Evolutionary conservation across 345 rosid genomes (phyloP).

Genomic region (Garcia nutans): DNA sequence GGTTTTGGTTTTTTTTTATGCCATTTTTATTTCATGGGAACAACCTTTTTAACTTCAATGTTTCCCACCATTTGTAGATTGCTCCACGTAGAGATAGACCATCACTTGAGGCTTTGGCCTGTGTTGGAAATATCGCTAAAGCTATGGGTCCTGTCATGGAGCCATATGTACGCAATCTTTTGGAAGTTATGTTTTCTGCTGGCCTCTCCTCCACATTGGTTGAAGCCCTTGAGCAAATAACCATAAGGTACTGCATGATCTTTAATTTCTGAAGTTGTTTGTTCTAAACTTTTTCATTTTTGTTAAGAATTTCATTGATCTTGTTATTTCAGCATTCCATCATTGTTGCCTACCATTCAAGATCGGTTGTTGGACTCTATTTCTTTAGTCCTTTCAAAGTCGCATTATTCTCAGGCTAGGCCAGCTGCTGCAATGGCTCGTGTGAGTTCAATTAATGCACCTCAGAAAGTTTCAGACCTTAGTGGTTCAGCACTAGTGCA

Average conservation of each 20-base stretch:
- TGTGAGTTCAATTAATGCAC: conserved; percentile 44
- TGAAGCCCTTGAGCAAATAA: conserved; percentile 87
- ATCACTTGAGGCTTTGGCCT: conserved; percentile 92
- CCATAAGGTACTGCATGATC: conserved; percentile 48
- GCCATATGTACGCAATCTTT: conserved; percentile 71
- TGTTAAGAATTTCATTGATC: conserved; percentile 1
- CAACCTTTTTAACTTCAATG: not conserved
- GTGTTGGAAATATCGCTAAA: conserved; percentile 95
- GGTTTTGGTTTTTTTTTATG: conserved; percentile 9
- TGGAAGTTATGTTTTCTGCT: conserved; percentile 85
- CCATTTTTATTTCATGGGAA: not conserved
- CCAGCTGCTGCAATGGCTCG: conserved; percentile 56
- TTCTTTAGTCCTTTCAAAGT: conserved; percentile 79
- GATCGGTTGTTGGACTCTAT: conserved; percentile 78
- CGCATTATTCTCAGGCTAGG: conserved; percentile 65
- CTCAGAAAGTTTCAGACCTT: conserved; percentile 67
- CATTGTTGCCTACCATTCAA: conserved; percentile 79
- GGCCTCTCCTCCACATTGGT: conserved; percentile 84
- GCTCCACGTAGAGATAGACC: conserved; percentile 98
- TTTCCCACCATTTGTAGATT: conserved; percentile 47
- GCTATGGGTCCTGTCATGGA: conserved; percentile 92
- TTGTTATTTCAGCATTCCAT: conserved; percentile 75
- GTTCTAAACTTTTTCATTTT: not conserved
- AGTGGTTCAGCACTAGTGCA: conserved; percentile 75
- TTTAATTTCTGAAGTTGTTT: not conserved